Base-by-base conservation (phyloP, 768 basidiomycete species). In the Mycena maculata region DNA sequence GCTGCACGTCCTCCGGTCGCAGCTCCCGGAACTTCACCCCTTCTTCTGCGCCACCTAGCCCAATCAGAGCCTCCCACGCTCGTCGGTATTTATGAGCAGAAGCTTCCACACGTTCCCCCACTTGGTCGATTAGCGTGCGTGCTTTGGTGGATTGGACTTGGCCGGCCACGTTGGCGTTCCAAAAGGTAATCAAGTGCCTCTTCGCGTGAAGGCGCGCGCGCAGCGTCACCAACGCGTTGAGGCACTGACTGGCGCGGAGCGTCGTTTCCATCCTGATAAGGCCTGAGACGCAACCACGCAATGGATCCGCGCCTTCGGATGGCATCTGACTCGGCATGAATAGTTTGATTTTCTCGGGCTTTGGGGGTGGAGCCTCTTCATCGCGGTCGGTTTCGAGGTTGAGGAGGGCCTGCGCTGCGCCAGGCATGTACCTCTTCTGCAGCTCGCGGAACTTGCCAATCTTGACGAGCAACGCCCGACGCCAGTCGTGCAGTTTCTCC, bases 341-440 rank as follows among this genome's bases (percentile, higher is more conserved):
- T 0, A 64, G 27, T 27, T 36, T 6, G 6, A 36, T 36, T 36
- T 36, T 36, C 33, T 36, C 33, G 13, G 33, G 6, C 8, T 6
- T 33, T 15, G 49, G 39, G 7, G 69, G 61, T 1, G 38, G n/a
- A 1, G 20, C 10, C 8, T 59, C 47, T 10, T 41, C 2, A 25
- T 63, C 58, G 10, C 58, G 28, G 3, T 15, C n/a, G 4, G 18
- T 33, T 15, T 71, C 70, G 4, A 53, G 50, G 8, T 48, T 60
- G 27, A 9, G 50, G 28, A 60, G 22, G 0, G 36, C 25, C 4
- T 18, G 23, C 4, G 42, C 36, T 1, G 49, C 68, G 2, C 64
- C 68, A 8, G 71, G 68, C 56, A 57, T 67, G 31, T 60, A 52
- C 6, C 39, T 53, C 20, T 52, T 52, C 38, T 71, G 63, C 1